Evolutionary conservation across 805 yeast species (phyloP).

Genomic region (Blastobotrys attinorum): DNA sequence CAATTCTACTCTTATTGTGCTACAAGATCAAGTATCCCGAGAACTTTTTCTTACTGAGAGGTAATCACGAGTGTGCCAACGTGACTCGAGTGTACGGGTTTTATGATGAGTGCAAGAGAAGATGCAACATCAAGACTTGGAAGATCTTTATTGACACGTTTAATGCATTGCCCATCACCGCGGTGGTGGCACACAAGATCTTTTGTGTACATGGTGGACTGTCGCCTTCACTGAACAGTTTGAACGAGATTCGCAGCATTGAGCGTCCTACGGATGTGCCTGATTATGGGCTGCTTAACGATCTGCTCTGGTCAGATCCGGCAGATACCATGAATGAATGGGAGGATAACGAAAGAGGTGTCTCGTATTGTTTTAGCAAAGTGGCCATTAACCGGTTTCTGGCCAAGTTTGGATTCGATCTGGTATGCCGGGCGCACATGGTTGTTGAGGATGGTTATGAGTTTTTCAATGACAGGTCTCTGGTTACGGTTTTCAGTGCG

Average conservation of each 20-base stretch:
- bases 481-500: constrained; percentile 68
- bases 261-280: constrained; percentile 84
- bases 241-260: constrained; percentile 68
- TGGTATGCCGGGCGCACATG: constrained; percentile 83
- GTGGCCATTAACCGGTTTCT: constrained; percentile 74
- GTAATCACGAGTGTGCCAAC: constrained; percentile 96
- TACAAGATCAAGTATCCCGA: constrained; percentile 96
- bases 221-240: constrained; percentile 61
- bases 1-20: constrained; percentile 77
- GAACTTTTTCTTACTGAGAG: constrained; percentile 84
- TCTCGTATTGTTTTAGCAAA: constrained; percentile 69
- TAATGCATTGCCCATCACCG: constrained; percentile 92
- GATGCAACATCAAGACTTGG: constrained; percentile 91
- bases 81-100: constrained; percentile 96
- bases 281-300: constrained; percentile 71
- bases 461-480: constrained; percentile 61
- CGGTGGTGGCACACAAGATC: constrained; percentile 89
- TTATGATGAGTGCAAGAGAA: constrained; percentile 94
- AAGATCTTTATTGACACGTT: constrained; percentile 88
- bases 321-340: constrained; percentile 77
- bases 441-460: constrained; percentile 79
- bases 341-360: constrained; percentile 85
- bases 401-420: constrained; percentile 66
- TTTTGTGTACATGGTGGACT: constrained; percentile 87
- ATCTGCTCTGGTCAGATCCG: constrained; percentile 78